Conservation (phyloP, 768 basidiomycete genomes). For the Trichaptum fuscoviolaceum region DNA sequence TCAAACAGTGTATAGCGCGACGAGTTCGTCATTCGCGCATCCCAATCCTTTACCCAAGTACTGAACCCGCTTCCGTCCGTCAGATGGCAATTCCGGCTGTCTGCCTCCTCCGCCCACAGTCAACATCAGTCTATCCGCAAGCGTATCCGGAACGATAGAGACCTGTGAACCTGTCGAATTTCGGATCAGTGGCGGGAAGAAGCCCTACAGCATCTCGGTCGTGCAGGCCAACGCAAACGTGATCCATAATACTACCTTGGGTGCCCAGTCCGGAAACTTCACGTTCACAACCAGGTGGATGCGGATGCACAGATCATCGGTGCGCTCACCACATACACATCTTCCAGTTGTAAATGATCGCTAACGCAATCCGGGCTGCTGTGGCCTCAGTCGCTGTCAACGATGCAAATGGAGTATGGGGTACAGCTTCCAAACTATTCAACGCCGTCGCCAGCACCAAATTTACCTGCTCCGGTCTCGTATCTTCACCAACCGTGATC, state of each 20-base stretch:
- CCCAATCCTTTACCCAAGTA: background rate
- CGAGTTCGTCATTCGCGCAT: conserved; percentile 22
- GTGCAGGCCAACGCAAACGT: conserved; percentile 31
- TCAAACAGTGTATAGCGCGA: conserved; percentile 29
- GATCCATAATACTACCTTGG: conserved; percentile 38
- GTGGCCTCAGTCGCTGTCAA: conserved; percentile 25
- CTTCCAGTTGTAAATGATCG: background rate
- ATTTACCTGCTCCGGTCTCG: background rate
- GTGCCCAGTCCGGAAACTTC: conserved; percentile 29
- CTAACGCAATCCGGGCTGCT: conserved; percentile 15
- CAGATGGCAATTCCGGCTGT: background rate
- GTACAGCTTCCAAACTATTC: conserved; percentile 17
- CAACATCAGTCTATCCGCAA: background rate
- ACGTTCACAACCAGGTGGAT: conserved; percentile 37
- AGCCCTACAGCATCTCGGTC: conserved; percentile 41
- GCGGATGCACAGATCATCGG: conserved; percentile 35
- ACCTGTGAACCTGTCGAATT: conserved; percentile 46
- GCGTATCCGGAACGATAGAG: conserved; percentile 16
- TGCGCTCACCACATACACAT: conserved; percentile 18
- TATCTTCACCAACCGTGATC: conserved; percentile 9
- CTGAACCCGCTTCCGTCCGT: background rate
- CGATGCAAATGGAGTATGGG: conserved; percentile 33
- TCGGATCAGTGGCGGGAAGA: conserved; percentile 35
- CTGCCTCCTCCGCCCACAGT: background rate
- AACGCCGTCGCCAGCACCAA: conserved; percentile 12